phyloP scores from a whole-genome alignment of 768 basidiomycete genomes.

The Mycena alexandri region DNA sequence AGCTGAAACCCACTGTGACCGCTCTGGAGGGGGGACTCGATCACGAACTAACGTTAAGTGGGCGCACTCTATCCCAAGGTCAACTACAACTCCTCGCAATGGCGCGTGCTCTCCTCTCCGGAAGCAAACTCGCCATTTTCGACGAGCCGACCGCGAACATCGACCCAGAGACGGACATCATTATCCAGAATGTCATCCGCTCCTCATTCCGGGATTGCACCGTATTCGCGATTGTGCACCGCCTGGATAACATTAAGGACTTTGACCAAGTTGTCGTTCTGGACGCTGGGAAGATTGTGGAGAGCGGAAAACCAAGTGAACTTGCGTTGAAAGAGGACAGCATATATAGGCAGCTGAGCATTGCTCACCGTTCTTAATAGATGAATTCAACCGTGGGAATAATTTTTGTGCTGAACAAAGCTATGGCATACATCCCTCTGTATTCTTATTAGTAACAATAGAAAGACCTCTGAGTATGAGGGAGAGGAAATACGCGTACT shows the following conservation, averaged over 20 bases:
- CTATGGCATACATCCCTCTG: no score
- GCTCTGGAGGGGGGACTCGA: conserved; percentile 27
- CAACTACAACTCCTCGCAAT: conserved; percentile 64
- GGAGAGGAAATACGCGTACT: no score
- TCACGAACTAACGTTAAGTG: conserved; percentile 19
- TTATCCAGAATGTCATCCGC: conserved; percentile 61
- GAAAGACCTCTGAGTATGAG: no score
- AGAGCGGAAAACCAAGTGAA: conserved; percentile 56
- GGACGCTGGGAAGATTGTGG: conserved; percentile 66
- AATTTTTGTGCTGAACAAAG: no score
- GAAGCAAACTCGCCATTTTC: conserved; percentile 64
- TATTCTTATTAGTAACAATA: no score
- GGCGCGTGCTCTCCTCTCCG: conserved; percentile 68
- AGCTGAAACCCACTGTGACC: conserved; percentile 29
- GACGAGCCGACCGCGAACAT: conserved; percentile 58
- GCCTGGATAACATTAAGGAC: conserved; percentile 64
- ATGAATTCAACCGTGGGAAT: neutral
- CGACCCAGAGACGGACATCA: conserved; percentile 65
- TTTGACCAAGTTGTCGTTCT: conserved; percentile 69
- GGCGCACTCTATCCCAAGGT: conserved; percentile 28
- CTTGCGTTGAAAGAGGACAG: conserved; percentile 53
- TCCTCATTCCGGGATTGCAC: conserved; percentile 63
- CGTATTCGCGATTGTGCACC: conserved; percentile 64
- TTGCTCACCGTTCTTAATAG: neutral
- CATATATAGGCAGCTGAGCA: conserved; percentile 52